Conservation (phyloP, 169 alveolate genomes). For the Perkinsus chesapeaki region DNA sequence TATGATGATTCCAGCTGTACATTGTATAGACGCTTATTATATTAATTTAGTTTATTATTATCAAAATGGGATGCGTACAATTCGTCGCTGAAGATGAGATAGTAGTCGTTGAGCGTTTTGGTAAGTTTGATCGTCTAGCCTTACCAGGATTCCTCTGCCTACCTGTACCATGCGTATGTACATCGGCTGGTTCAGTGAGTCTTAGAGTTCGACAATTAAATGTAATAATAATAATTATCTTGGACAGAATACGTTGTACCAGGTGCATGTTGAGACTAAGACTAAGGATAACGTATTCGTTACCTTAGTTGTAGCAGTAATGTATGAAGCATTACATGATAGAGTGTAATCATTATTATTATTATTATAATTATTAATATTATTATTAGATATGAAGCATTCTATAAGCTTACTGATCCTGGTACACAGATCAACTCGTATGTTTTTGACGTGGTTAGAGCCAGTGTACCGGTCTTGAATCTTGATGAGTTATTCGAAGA, state of each 20-base stretch:
- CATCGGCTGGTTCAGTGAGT: background rate
- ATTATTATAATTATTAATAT: background rate
- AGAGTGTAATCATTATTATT: background rate
- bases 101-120: constrained; percentile 13
- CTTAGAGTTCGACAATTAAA: background rate
- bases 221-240: background rate
- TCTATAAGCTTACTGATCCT: constrained; percentile 11
- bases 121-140: constrained; percentile 17
- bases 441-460: constrained; percentile 29
- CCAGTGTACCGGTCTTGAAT: constrained; percentile 14
- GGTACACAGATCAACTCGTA: constrained; percentile 15
- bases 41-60: too few species aligned
- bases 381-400: background rate
- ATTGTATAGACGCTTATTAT: too few species aligned
- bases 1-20: too few species aligned
- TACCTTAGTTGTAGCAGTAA: constrained; percentile 1
- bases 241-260: background rate
- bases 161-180: constrained; percentile 14
- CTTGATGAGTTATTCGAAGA: constrained; percentile 24
- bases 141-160: constrained; percentile 20
- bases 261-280: constrained; percentile 23
- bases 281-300: constrained; percentile 34
- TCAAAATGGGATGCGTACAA: background rate
- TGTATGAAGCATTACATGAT: background rate
- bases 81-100: background rate